Evolutionary conservation across 1,139 yeast species (phyloP), one percentile per base, ranked within the genome.

Genomic region (Arxiozyma slooffiae): DNA sequence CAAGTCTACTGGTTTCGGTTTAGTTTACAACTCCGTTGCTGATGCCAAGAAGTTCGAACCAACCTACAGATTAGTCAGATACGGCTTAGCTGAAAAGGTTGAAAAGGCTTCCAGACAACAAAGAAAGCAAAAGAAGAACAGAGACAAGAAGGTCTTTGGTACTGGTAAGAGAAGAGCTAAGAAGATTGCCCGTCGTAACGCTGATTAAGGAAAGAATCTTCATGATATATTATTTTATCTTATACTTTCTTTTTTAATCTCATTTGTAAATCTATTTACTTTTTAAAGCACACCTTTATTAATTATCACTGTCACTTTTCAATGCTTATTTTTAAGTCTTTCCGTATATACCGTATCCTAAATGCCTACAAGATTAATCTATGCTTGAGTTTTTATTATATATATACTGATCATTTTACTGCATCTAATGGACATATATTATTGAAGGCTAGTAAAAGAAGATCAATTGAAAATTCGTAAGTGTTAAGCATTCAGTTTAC

Each of bases 101-200:
- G 97, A 92, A 77, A 89, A 88, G 82, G 81, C 96, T 70, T 88
- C 97, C 69, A 89, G 97, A 89, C 97, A 90, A 82, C 98, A 94
- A 82, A 89, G 98, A 83, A 94, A 94, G 80, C 98, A 92, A 85
- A 88, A 87, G 90, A 92, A 92, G 92, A 92, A 92, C 96, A 90
- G 97, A 84, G 96, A 87, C 72, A 84, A 85, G 89, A 92, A 92
- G 86, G 76, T 86, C 85, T 88, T 90, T 72, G 98, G 98, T 85
- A 92, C 98, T 71, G 95, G 90, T 73, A 85, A 80, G 77, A 83
- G 88, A 76, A 86, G 85, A 78, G 95, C 96, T 75, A 88, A 88
- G 82, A 83, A 79, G 76, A 82, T 83, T 73, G 92, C 92, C 72
- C 71, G 72, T 66, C 73, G 75, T 70, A 69, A 68, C 68, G 73